phyloP scores from a whole-genome alignment of 176 grass and related monocot genomes.

The Triticum monococcum region DNA sequence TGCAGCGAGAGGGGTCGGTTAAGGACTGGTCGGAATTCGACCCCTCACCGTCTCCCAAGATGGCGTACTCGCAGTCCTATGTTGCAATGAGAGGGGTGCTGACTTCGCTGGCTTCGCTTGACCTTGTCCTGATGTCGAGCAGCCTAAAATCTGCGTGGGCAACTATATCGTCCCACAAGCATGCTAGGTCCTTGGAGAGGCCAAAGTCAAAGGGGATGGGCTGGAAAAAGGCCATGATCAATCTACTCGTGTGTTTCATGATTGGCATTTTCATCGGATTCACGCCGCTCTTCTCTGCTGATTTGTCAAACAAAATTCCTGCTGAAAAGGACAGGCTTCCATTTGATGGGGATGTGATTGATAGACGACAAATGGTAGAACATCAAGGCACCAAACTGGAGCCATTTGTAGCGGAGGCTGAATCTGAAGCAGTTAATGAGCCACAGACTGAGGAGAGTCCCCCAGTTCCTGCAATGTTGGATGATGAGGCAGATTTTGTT shows the following conservation, averaged over 20 bases:
- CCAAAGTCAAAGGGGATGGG: slow-evolving; percentile 59
- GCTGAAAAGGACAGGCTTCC: slow-evolving; percentile 47
- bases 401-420: slow-evolving; percentile 32
- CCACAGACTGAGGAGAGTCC: slow-evolving; percentile 36
- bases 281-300: slow-evolving; percentile 67
- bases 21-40: slow-evolving; percentile 75
- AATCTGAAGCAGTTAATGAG: slow-evolving; percentile 33
- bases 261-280: slow-evolving; percentile 77
- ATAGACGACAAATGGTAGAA: slow-evolving; percentile 36
- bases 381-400: slow-evolving; percentile 31
- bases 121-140: slow-evolving; percentile 48
- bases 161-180: slow-evolving; percentile 56
- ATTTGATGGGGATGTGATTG: slow-evolving; percentile 37
- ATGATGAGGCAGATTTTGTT: slow-evolving; percentile 52
- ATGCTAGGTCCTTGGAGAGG: slow-evolving; percentile 60
- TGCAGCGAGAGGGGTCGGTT: slow-evolving; percentile 69
- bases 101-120: slow-evolving; percentile 45
- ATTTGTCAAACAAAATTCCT: slow-evolving; percentile 56
- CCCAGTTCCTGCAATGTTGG: slow-evolving; percentile 43
- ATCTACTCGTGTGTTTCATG: slow-evolving; percentile 63
- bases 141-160: slow-evolving; percentile 57
- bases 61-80: slow-evolving; percentile 74
- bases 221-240: slow-evolving; percentile 63
- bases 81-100: slow-evolving; percentile 68
- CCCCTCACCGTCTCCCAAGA: slow-evolving; percentile 67